phyloP scores from a whole-genome alignment of 75 land plant genomes.

The Isoetes taiwanensis region DNA sequence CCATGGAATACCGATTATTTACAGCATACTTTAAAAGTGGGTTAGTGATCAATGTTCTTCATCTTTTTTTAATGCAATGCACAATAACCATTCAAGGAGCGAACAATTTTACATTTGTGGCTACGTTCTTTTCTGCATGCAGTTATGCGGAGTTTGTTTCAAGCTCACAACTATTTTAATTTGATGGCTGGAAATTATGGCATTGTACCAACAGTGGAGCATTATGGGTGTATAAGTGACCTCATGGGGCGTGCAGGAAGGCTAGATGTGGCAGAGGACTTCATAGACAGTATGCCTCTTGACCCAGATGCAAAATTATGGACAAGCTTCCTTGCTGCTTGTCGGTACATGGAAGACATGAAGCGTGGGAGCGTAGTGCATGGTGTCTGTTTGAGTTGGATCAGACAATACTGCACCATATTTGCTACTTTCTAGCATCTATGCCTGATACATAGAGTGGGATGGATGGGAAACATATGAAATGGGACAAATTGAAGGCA shows the following conservation, averaged over 20 bases:
- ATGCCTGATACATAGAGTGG: no score
- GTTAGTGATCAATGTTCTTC: neutral
- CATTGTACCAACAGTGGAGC: conserved; percentile 1
- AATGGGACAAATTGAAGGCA: no score
- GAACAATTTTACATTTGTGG: neutral
- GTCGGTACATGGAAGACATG: conserved; percentile 4
- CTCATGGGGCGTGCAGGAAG: conserved; percentile 7
- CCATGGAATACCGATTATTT: neutral
- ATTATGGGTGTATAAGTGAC: conserved; percentile 9
- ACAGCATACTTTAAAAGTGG: neutral
- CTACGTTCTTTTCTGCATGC: conserved; percentile 4
- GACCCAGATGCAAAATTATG: conserved; percentile 13
- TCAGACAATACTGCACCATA: conserved; percentile 12
- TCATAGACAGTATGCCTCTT: conserved; percentile 12
- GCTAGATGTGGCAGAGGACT: conserved; percentile 10
- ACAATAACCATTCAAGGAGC: neutral
- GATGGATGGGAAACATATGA: no score
- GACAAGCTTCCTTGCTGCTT: conserved; percentile 18
- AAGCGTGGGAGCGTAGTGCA: conserved; percentile 12
- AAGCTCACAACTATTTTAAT: neutral
- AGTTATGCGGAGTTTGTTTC: neutral
- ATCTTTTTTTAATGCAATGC: neutral
- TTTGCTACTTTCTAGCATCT: conserved; percentile 10
- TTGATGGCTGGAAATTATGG: conserved; percentile 4
- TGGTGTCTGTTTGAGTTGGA: conserved; percentile 10